phyloP scores from a whole-genome alignment of 2,329 filamentous ascomycete genomes.

The Colletotrichum cordylinicola region DNA sequence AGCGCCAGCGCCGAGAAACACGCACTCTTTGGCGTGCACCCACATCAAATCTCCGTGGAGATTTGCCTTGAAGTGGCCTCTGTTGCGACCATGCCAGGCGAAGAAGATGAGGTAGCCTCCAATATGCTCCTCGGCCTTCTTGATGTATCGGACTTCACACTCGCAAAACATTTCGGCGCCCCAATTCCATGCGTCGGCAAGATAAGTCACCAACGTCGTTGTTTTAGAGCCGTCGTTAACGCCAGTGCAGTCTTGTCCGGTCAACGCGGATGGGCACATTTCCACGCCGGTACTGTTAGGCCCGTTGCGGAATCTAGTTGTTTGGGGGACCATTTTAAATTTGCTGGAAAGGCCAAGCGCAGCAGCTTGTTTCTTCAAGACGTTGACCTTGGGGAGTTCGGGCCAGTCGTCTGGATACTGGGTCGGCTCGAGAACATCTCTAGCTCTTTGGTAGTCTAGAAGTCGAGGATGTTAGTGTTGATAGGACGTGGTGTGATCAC shows the following conservation, averaged over 20 bases:
- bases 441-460: constrained; percentile 62
- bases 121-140: constrained; percentile 49
- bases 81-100: constrained; percentile 65
- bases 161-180: constrained; percentile 75
- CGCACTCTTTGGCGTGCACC: constrained; percentile 69
- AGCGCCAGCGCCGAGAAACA: constrained; percentile 70
- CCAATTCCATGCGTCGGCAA: constrained; percentile 75
- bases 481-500: not conserved
- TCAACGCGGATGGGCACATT: constrained; percentile 65
- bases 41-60: constrained; percentile 68
- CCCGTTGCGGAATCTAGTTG: constrained; percentile 66
- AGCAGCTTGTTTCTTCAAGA: constrained; percentile 63
- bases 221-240: constrained; percentile 73
- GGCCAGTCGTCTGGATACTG: constrained; percentile 65
- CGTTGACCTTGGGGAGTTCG: constrained; percentile 59
- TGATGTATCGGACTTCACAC: constrained; percentile 69
- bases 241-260: constrained; percentile 68
- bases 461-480: not conserved
- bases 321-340: constrained; percentile 64
- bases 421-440: constrained; percentile 61
- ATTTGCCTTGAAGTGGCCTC: constrained; percentile 59
- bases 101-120: constrained; percentile 70
- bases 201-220: constrained; percentile 69
- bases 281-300: constrained; percentile 69
- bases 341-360: constrained; percentile 54